phyloP scores from a whole-genome alignment of 176 grass and related monocot species.

The Zizania latifolia region DNA sequence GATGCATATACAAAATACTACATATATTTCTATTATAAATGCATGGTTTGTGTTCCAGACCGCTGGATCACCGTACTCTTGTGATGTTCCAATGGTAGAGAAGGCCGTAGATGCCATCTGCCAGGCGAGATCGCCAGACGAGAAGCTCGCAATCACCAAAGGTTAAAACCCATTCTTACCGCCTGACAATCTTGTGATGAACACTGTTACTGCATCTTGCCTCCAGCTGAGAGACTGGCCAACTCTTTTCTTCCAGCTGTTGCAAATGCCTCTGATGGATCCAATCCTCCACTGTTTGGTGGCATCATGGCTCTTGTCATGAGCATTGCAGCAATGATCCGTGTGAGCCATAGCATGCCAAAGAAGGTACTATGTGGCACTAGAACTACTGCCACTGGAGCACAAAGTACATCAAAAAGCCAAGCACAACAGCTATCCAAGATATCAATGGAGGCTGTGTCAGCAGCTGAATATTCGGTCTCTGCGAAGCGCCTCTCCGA shows the following conservation, averaged over 20 bases:
- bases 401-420: slow-evolving; percentile 9
- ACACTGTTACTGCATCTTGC: neutral
- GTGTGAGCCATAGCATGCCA: slow-evolving; percentile 55
- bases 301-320: slow-evolving; percentile 73
- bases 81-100: slow-evolving; percentile 81
- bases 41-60: neutral
- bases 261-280: slow-evolving; percentile 38
- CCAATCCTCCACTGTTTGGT: slow-evolving; percentile 51
- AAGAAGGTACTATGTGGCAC: slow-evolving; percentile 38
- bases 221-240: neutral
- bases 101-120: slow-evolving; percentile 63
- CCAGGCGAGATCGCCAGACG: slow-evolving; percentile 46
- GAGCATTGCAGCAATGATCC: slow-evolving; percentile 68
- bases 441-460: slow-evolving; percentile 19
- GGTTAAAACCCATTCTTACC: slow-evolving; percentile 33
- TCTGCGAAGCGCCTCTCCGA: slow-evolving; percentile 58
- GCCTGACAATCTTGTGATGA: neutral
- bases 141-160: slow-evolving; percentile 72
- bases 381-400: neutral
- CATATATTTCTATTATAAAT: neutral
- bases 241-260: slow-evolving; percentile 37
- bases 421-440: slow-evolving; percentile 14
- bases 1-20: neutral
- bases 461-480: slow-evolving; percentile 23
- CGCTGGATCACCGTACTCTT: slow-evolving; percentile 47